These are phyloP conservation scores for Willaertia magna DNA, from an alignment of 208 protist genomes.

Conservation along the genomic window DNA sequence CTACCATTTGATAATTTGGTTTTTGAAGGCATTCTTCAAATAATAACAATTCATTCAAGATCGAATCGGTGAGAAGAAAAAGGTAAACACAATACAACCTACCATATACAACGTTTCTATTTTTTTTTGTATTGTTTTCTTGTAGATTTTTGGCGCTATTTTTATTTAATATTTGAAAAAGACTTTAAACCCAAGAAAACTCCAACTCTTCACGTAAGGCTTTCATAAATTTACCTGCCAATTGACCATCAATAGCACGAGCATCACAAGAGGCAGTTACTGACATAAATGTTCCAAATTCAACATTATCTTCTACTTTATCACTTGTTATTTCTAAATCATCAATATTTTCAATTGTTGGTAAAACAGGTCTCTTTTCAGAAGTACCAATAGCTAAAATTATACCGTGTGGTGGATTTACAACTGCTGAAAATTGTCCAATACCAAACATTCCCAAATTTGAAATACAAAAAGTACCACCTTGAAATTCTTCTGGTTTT, in stretches of 20 bases:
- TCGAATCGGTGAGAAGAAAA: no score
- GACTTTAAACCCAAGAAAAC: not conserved
- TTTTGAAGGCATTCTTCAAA: no score
- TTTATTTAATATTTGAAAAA: not conserved
- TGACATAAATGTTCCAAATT: not conserved
- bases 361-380: constrained; percentile 33
- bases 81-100: no score
- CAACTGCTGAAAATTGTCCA: constrained; percentile 84
- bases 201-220: not conserved
- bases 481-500: constrained; percentile 65
- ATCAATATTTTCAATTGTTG: not conserved
- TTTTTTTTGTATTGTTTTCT: no score
- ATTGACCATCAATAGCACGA: not conserved
- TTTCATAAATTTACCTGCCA: not conserved
- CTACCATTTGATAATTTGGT: no score
- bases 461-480: constrained; percentile 83
- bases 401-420: constrained; percentile 88
- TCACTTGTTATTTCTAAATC: not conserved
- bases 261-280: not conserved
- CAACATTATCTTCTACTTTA: not conserved
- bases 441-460: constrained; percentile 89
- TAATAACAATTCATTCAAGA: no score
- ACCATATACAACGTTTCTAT: no score
- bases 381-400: constrained; percentile 79
- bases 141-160: no score